Percentiles rank a stretch among this genome's conserved stretches.
Evolutionary conservation across 2,329 filamentous ascomycete genomes (phyloP).

Genomic region (Colletotrichum siamense): DNA sequence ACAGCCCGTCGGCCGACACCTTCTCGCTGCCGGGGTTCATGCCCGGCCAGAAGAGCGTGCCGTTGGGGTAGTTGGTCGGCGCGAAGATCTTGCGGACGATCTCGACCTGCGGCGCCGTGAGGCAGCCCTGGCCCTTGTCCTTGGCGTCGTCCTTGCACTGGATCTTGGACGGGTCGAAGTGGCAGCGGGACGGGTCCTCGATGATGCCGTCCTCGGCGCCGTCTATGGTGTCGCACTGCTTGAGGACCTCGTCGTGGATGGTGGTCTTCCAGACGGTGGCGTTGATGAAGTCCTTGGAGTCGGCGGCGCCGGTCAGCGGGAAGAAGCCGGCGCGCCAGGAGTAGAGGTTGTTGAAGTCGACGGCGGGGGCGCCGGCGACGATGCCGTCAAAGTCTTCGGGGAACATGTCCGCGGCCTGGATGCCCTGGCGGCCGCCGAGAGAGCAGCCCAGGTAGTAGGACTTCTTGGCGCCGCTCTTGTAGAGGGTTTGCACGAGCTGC

Average conservation of each 20-base stretch:
- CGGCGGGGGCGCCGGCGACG: conserved; percentile 54
- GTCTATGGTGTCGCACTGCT: conserved; percentile 54
- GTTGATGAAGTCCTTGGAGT: conserved; percentile 30
- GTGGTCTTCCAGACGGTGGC: conserved; percentile 2
- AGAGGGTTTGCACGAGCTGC: conserved; percentile 51
- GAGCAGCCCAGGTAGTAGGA: conserved; percentile 59
- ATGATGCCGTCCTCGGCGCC: conserved; percentile 54
- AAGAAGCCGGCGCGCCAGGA: conserved; percentile 43
- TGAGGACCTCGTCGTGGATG: conserved; percentile 41
- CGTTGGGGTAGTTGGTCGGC: conserved; percentile 32
- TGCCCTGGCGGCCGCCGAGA: conserved; percentile 58
- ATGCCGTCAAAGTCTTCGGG: conserved; percentile 59
- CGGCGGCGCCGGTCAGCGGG: conserved; percentile 40
- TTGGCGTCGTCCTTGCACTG: neutral
- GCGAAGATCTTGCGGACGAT: conserved; percentile 34
- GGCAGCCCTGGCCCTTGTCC: conserved; percentile 22
- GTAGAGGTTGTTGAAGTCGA: conserved; percentile 32
- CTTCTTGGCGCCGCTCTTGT: conserved; percentile 40
- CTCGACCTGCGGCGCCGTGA: conserved; percentile 47
- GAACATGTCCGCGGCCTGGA: conserved; percentile 47
- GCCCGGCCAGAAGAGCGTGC: conserved; percentile 43
- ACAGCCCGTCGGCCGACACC: conserved; percentile 49
- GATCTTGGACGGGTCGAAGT: conserved; percentile 25
- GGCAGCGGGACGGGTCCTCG: conserved; percentile 46
- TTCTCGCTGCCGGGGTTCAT: conserved; percentile 53